Evolutionary conservation across 148 eudicot genomes (phyloP).

Genomic region (Rhododendron williamsianum): DNA sequence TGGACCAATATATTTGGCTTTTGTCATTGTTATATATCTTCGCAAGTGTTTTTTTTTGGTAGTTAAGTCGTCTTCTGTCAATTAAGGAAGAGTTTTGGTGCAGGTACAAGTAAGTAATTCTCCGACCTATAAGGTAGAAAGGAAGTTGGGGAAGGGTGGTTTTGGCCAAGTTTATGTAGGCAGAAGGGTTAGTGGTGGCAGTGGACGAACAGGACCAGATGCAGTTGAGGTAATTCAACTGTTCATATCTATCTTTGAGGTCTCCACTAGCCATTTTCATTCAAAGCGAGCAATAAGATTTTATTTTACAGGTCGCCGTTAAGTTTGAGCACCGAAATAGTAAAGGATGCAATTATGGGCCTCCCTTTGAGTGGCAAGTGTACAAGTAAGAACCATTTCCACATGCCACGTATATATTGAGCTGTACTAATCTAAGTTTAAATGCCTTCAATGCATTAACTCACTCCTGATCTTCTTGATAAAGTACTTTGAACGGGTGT

Average conservation of each 20-base stretch:
- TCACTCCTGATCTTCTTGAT: slow-evolving; percentile 12
- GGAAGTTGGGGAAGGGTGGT: slow-evolving; percentile 95
- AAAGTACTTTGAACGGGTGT: slow-evolving; percentile 78
- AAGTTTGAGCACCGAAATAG: slow-evolving; percentile 94
- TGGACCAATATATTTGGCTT: background rate
- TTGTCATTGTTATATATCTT: background rate
- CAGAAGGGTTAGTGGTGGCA: slow-evolving; percentile 69
- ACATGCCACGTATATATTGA: slow-evolving; percentile 4
- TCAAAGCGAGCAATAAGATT: background rate
- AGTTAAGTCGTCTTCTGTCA: background rate
- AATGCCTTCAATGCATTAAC: background rate
- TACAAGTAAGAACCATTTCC: slow-evolving; percentile 54
- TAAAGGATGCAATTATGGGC: slow-evolving; percentile 94
- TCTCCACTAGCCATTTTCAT: background rate
- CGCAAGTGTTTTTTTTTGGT: background rate
- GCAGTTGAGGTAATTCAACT: slow-evolving; percentile 68
- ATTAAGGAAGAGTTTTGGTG: background rate
- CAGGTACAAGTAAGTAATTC: slow-evolving; percentile 93
- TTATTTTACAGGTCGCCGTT: slow-evolving; percentile 62
- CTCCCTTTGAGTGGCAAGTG: slow-evolving; percentile 99
- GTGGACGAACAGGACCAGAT: slow-evolving; percentile 78
- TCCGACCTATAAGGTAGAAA: slow-evolving; percentile 70
- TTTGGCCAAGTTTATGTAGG: slow-evolving; percentile 98
- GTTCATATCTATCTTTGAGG: background rate
- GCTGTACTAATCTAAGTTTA: background rate